These are phyloP conservation scores for Geotrichum restrictum DNA, from an alignment of 1,139 yeast species.

Conservation along the genomic window DNA sequence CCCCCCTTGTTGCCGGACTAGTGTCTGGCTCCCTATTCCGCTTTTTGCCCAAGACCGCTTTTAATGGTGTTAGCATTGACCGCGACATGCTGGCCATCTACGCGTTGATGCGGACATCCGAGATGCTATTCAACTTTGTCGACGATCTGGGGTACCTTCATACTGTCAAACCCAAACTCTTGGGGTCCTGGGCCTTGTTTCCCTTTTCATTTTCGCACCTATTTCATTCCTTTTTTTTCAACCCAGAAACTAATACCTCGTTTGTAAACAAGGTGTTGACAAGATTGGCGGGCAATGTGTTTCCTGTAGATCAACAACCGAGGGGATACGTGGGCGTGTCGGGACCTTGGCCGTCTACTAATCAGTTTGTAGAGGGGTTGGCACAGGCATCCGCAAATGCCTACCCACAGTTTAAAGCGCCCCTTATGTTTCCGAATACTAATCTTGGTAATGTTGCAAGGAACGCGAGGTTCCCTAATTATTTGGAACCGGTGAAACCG, in stretches of 20 bases:
- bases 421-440: constrained; percentile 34
- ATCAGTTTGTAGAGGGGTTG: constrained; percentile 35
- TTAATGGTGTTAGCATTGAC: too few relatives aligned
- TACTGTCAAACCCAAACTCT: constrained; percentile 36
- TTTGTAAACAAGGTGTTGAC: constrained; percentile 35
- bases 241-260: constrained; percentile 39
- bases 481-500: constrained; percentile 33
- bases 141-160: constrained; percentile 38
- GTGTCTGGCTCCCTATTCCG: constrained; percentile 35
- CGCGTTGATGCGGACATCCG: constrained; percentile 37
- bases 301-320: constrained; percentile 36
- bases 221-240: constrained; percentile 38
- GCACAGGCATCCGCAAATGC: constrained; percentile 34
- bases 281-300: constrained; percentile 34
- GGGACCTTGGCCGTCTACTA: constrained; percentile 38
- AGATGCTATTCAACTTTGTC: constrained; percentile 38
- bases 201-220: constrained; percentile 44
- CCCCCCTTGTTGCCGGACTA: constrained; percentile 33
- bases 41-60: constrained; percentile 30
- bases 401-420: constrained; percentile 41
- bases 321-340: constrained; percentile 31
- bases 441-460: too few relatives aligned
- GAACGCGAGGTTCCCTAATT: constrained; percentile 27
- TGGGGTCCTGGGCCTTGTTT: constrained; percentile 43
- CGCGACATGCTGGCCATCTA: constrained; percentile 38